Percentiles rank a stretch among this genome's conserved stretches.
Evolutionary conservation across 306 rosid genomes (phyloP).

Genomic region (Rubus idaeus): DNA sequence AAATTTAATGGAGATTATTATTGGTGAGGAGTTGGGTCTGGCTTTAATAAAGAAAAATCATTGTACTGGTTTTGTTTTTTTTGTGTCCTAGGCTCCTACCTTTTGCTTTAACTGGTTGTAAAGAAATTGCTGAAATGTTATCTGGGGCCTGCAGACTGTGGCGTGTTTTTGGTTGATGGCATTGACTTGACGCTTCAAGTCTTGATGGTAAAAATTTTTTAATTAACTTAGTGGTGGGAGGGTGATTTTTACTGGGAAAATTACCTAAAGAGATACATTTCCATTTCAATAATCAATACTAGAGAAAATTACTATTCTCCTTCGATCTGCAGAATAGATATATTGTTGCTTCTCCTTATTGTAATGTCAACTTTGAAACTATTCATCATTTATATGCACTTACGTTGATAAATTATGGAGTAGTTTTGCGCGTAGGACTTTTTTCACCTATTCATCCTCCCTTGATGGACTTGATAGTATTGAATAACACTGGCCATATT

Average conservation of each 20-base stretch:
- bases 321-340: too few relatives aligned
- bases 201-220: neutral
- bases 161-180: neutral
- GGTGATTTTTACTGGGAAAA: neutral
- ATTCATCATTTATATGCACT: too few relatives aligned
- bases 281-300: too few relatives aligned
- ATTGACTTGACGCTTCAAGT: neutral
- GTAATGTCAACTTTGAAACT: too few relatives aligned
- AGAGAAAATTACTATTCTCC: too few relatives aligned
- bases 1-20: neutral
- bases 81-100: neutral
- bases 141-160: neutral
- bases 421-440: too few relatives aligned
- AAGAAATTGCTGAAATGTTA: neutral
- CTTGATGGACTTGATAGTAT: too few relatives aligned
- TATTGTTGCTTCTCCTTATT: too few relatives aligned
- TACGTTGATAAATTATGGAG: too few relatives aligned
- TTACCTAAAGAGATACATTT: too few relatives aligned
- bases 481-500: too few relatives aligned
- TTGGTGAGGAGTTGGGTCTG: neutral
- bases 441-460: too few relatives aligned
- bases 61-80: neutral
- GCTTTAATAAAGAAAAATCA: neutral
- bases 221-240: neutral
- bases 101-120: neutral